Conservation (phyloP, 2,329 filamentous ascomycete genomes). For the Ophiostoma sp. region DNA sequence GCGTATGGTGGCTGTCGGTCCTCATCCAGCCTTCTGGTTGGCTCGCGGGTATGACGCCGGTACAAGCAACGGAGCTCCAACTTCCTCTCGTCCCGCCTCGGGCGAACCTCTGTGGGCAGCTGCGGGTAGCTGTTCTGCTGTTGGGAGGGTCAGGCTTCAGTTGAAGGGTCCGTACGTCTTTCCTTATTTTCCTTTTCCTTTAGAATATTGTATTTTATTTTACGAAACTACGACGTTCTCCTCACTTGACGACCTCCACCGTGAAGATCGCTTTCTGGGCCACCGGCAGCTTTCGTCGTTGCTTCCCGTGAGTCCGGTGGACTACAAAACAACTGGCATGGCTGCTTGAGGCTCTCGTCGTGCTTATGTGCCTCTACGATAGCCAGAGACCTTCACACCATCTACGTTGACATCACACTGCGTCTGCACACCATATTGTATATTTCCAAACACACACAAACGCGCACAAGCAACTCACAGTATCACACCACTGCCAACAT, state of each 20-base stretch:
- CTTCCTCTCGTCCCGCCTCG: background rate
- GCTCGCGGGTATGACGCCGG: background rate
- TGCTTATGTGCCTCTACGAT: background rate
- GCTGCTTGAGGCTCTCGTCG: conserved; percentile 1
- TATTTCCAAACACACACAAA: background rate
- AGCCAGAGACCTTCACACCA: background rate
- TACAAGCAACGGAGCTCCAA: background rate
- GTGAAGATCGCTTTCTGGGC: background rate
- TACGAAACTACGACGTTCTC: background rate
- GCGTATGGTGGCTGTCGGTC: background rate
- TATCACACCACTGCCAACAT: conserved; percentile 22
- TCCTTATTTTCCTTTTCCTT: background rate
- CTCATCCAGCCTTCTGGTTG: background rate
- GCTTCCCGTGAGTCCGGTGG: background rate
- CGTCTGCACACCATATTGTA: background rate
- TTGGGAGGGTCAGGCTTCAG: background rate
- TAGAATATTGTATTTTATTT: background rate
- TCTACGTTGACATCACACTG: background rate
- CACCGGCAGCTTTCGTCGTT: background rate
- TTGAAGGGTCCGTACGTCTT: background rate
- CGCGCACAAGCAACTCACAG: background rate
- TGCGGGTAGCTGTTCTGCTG: background rate
- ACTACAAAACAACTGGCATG: conserved; percentile 14
- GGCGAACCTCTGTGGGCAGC: conserved; percentile 5
- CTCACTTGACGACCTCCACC: background rate